Conservation (phyloP, 345 rosid species). For the Lagerstroemia speciosa region DNA sequence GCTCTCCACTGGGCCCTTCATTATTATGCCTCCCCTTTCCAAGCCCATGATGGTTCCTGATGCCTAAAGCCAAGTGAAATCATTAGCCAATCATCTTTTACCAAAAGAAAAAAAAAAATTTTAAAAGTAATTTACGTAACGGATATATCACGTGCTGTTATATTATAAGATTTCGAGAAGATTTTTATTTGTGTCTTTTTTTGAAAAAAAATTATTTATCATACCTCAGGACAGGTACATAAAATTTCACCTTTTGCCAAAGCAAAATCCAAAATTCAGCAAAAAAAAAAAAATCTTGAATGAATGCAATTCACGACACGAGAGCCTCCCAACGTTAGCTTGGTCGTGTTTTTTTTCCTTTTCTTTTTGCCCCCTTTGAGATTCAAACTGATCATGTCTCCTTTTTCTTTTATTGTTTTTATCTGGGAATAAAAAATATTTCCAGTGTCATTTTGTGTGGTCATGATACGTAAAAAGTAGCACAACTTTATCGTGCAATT, state of each 20-base stretch:
- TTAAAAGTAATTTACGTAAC: too few species aligned
- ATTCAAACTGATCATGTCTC: neutral
- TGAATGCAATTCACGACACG: neutral
- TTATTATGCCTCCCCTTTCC: neutral
- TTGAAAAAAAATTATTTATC: constrained; percentile 1
- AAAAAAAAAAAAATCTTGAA: neutral
- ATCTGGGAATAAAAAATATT: neutral
- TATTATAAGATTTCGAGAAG: too few species aligned
- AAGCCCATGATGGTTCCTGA: neutral
- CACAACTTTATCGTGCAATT: neutral
- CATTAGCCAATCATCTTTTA: constrained; percentile 1
- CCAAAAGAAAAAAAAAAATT: neutral
- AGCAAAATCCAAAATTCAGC: too few species aligned
- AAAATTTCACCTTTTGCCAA: neutral
- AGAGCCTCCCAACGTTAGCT: neutral
- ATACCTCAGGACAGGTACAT: too few species aligned
- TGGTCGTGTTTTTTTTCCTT: too few species aligned
- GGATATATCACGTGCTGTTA: too few species aligned
- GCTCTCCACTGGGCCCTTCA: neutral
- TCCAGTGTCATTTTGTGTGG: neutral
- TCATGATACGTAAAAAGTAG: neutral
- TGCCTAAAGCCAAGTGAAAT: neutral
- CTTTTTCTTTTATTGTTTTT: neutral
- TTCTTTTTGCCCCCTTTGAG: too few species aligned
- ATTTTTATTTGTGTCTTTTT: neutral